phyloP scores from a whole-genome alignment of 176 grass and related monocot species.

The Olyra latifolia region DNA sequence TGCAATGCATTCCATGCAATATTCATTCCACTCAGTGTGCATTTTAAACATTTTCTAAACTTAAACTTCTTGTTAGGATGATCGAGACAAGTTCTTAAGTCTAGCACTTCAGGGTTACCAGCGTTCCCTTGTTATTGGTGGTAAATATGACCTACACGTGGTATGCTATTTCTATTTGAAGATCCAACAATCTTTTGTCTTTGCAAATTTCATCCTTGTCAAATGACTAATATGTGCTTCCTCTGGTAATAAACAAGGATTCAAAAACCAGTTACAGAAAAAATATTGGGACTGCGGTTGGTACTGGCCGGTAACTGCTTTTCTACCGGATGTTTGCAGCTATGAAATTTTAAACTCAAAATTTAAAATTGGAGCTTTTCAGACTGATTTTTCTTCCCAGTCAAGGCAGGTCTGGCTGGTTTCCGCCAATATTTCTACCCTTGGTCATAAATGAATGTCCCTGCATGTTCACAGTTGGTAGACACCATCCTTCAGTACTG shows the following conservation, averaged over 20 bases:
- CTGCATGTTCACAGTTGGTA: neutral
- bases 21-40: neutral
- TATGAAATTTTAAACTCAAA: no score
- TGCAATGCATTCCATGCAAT: neutral
- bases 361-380: no score
- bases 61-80: slow-evolving; percentile 58
- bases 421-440: no score
- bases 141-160: slow-evolving; percentile 94
- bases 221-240: neutral
- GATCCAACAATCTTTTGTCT: neutral
- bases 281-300: no score
- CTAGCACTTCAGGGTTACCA: slow-evolving; percentile 81
- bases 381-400: no score
- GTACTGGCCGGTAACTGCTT: no score
- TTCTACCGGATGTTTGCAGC: no score
- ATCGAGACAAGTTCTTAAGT: slow-evolving; percentile 76
- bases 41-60: slow-evolving; percentile 27
- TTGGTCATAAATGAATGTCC: no score
- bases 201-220: neutral
- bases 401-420: no score
- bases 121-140: slow-evolving; percentile 72
- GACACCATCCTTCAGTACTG: neutral
- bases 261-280: no score
- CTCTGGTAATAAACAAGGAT: neutral
- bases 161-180: slow-evolving; percentile 46